These are phyloP conservation scores for Penicillium bialowiezense DNA, from an alignment of 495 filamentous ascomycete genomes.

Conservation along the genomic window DNA sequence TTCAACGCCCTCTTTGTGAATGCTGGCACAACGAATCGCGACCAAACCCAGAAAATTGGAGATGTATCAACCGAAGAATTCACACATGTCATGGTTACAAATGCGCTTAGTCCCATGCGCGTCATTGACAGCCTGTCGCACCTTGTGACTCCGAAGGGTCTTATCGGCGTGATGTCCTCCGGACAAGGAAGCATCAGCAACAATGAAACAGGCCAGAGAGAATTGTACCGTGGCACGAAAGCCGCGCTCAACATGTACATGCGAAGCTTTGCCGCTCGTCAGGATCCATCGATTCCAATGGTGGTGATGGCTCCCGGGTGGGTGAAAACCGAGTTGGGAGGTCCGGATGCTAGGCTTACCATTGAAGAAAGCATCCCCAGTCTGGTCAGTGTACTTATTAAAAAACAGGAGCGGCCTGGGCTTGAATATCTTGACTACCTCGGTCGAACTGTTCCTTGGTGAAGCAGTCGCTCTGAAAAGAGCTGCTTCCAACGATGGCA, in stretches of 20 bases:
- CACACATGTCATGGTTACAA: background rate
- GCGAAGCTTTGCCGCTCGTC: background rate
- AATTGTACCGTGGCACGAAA: background rate
- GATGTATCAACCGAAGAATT: background rate
- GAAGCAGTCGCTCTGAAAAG: too few relatives aligned
- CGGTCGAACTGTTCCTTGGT: background rate
- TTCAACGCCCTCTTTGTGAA: background rate
- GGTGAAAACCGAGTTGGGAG: background rate
- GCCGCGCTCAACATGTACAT: background rate
- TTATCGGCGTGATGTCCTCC: background rate
- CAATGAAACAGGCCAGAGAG: background rate
- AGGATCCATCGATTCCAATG: background rate
- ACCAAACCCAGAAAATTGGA: background rate
- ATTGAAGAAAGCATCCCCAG: background rate
- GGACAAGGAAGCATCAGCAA: constrained; percentile 1
- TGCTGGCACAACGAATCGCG: background rate
- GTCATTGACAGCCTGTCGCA: background rate
- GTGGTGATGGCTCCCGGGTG: background rate
- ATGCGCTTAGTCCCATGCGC: background rate
- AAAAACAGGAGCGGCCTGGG: background rate
- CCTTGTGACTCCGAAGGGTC: background rate
- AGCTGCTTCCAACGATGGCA: too few relatives aligned
- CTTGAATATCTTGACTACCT: background rate
- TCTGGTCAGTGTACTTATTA: background rate
- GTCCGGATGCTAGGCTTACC: background rate